Evolutionary conservation across 768 basidiomycete species (phyloP).

Genomic region (Mycena vitilis): DNA sequence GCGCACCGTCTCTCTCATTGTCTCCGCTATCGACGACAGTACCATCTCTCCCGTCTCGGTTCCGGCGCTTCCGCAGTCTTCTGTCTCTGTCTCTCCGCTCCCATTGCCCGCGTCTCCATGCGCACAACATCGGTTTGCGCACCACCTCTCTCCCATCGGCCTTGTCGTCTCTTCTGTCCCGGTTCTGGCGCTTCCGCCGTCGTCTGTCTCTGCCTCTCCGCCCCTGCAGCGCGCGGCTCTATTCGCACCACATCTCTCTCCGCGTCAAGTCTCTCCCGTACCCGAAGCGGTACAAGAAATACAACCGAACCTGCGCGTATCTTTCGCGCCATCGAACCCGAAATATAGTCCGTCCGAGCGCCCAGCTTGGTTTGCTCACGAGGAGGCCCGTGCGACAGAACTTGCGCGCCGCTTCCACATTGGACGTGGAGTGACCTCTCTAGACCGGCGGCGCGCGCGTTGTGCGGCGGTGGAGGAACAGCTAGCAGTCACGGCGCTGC

Average conservation of each 20-base stretch:
- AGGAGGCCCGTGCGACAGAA: background rate
- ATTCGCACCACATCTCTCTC: too few species aligned
- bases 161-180: too few species aligned
- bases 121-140: too few species aligned
- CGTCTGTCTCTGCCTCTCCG: too few species aligned
- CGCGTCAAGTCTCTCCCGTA: background rate
- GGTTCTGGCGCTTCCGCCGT: too few species aligned
- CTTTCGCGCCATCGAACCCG: background rate
- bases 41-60: background rate
- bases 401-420: constrained; percentile 2
- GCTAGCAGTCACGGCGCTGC: too few species aligned
- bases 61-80: background rate
- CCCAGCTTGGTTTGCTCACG: constrained; percentile 3
- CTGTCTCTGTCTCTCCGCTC: too few species aligned
- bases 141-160: too few species aligned
- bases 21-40: background rate
- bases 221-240: too few species aligned
- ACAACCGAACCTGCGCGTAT: background rate
- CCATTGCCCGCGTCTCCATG: too few species aligned
- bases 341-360: background rate
- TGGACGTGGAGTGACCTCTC: background rate
- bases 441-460: background rate
- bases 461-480: background rate
- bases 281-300: background rate
- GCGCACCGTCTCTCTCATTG: background rate